Evolutionary conservation across 2,329 filamentous ascomycete species (phyloP).

Genomic region (Hypoxylon rubiginosum): DNA sequence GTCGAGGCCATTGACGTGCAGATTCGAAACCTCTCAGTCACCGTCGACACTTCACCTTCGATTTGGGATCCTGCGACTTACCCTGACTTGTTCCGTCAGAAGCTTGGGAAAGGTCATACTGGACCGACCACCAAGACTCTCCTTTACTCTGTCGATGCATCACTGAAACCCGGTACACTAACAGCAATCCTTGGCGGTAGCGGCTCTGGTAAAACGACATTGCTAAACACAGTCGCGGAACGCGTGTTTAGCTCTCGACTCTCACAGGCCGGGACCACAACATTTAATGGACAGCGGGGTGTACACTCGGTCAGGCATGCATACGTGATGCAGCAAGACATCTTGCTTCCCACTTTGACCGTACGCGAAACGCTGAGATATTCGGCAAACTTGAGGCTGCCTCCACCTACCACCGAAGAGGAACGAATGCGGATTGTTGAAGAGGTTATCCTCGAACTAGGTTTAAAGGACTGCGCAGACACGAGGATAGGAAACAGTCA

Average conservation of each 20-base stretch:
- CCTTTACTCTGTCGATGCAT: conserved; percentile 73
- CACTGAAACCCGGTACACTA: conserved; percentile 74
- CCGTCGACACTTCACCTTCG: conserved; percentile 70
- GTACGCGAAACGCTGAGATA: conserved; percentile 82
- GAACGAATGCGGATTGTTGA: conserved; percentile 77
- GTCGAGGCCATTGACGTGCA: conserved; percentile 63
- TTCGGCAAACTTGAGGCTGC: conserved; percentile 78
- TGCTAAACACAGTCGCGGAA: conserved; percentile 79
- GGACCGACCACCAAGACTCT: conserved; percentile 63
- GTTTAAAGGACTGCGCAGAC: conserved; percentile 81
- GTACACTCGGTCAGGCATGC: conserved; percentile 70
- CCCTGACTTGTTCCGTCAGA: conserved; percentile 55
- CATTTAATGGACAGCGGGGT: conserved; percentile 71
- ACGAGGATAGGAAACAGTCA: conserved; percentile 79
- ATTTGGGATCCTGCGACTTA: conserved; percentile 64
- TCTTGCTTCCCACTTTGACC: conserved; percentile 79
- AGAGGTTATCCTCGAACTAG: conserved; percentile 80
- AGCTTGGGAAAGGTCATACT: conserved; percentile 48
- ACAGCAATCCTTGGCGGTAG: conserved; percentile 83
- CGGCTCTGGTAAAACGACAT: conserved; percentile 79
- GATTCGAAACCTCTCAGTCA: conserved; percentile 63
- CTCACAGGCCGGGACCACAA: conserved; percentile 66
- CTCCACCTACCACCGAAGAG: conserved; percentile 69
- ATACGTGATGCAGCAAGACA: conserved; percentile 83
- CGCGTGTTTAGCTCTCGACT: conserved; percentile 71